phyloP scores from a whole-genome alignment of 345 rosid species.

The rapeseed (Brassica napus) region Da-Ae NC_063449.1:22111001-22111500 shows the following conservation, averaged over 20 bases:
- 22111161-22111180: constrained; percentile 50
- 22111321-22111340: not conserved
- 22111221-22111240: not conserved
- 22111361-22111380: not conserved
- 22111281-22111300: not conserved
- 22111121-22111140: constrained; percentile 52
- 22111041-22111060: constrained; percentile 37
- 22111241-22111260: not conserved
- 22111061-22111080: constrained; percentile 38
- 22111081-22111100: constrained; percentile 41
- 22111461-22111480: not conserved
- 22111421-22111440: not conserved
- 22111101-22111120: constrained; percentile 35
- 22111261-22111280: not conserved
- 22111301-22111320: not conserved
- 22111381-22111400: not conserved
- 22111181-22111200: not conserved
- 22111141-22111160: constrained; percentile 65
- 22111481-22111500: too few relatives aligned
- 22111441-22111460: not conserved
- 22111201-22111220: constrained; percentile 24
- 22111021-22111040: constrained; percentile 28
- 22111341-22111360: not conserved
- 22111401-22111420: not conserved
- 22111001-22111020: constrained; percentile 16